Base-by-base conservation (phyloP, 1,284 basidiomycete species). In the Meripilus lineatus region DNA sequence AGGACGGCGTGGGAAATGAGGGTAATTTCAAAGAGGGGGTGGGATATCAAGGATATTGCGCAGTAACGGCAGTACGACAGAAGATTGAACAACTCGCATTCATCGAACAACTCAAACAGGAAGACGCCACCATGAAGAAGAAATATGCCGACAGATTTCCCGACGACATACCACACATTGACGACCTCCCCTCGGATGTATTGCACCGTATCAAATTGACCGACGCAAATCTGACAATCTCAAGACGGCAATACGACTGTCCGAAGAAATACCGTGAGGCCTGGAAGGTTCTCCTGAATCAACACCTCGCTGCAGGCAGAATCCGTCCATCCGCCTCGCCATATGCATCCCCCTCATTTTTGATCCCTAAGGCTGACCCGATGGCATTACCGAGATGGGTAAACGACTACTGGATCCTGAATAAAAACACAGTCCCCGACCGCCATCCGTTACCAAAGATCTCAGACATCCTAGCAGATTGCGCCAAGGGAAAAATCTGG, bases 351-450 rank as follows among this genome's bases (percentile, higher is more conserved):
- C 68, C 67, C 0, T 56, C 65, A 0, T 70, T 71, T 47, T 42
- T 70, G 4, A 57, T 68, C 1, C 66, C 67, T 0, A 73, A 73
- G 43, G 30, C 58, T 1, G 68, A 71, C 43, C 59, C 58, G 0
- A 52, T 47, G 0, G 66, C 48, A 0, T 32, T 62, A 0, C 67
- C 68, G 0, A 53, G 63, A 0, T 70, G 67, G 70, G 69, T 71
- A 0, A 67, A 65, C 33, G 65, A 72, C 43, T 71, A 65, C 42
- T 51, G 64, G 0, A n/a, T 53, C 3, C 36, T 70, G 0, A 73
- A 73, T 47, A 43, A 32, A 0, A 67, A 67, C 47, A 71, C 66
- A 0, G 45, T 68, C 0, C 57, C 53, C 0, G 65, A 71, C 39
- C 51, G 52, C 3, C 58, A 59, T 25, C 68, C 68, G 0, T 48